phyloP scores from a whole-genome alignment of 2,329 filamentous ascomycete genomes.

The Aspergillus hortae region DNA sequence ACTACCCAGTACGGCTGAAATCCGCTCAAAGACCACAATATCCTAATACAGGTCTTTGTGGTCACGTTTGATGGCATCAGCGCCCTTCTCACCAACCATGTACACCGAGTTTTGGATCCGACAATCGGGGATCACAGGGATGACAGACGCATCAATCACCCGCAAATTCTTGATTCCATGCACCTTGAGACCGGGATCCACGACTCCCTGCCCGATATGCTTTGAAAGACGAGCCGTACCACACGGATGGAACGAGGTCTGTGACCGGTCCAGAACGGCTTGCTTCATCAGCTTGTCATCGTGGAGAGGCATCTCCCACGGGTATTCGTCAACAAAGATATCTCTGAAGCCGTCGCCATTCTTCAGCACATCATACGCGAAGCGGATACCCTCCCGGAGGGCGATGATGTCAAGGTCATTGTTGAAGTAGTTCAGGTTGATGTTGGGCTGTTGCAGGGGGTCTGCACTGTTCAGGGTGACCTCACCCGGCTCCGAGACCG shows the following conservation, averaged over 20 bases:
- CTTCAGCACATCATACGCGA: slow-evolving; percentile 50
- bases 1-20: too few relatives aligned
- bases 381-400: slow-evolving; percentile 56
- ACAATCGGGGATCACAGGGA: slow-evolving; percentile 54
- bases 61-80: too few relatives aligned
- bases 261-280: too few relatives aligned
- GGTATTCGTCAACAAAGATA: slow-evolving; percentile 33
- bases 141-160: slow-evolving; percentile 55
- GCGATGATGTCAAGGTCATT: slow-evolving; percentile 51
- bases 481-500: slow-evolving; percentile 42
- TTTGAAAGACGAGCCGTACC: slow-evolving; percentile 54
- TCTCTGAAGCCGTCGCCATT: slow-evolving; percentile 52
- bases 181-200: slow-evolving; percentile 51
- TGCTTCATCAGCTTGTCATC: too few relatives aligned
- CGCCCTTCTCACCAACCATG: slow-evolving; percentile 53
- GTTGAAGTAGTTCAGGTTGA: slow-evolving; percentile 44
- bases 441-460: slow-evolving; percentile 31
- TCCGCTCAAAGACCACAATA: too few relatives aligned
- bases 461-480: slow-evolving; percentile 37
- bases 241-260: slow-evolving; percentile 42
- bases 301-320: background rate
- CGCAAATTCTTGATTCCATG: slow-evolving; percentile 53
- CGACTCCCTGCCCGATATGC: slow-evolving; percentile 50
- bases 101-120: slow-evolving; percentile 61
- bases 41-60: too few relatives aligned